Percentiles rank a stretch among this genome's conserved stretches.
Evolutionary conservation across 768 basidiomycete genomes (phyloP).

Genomic region (Lactarius deliciosus): DNA sequence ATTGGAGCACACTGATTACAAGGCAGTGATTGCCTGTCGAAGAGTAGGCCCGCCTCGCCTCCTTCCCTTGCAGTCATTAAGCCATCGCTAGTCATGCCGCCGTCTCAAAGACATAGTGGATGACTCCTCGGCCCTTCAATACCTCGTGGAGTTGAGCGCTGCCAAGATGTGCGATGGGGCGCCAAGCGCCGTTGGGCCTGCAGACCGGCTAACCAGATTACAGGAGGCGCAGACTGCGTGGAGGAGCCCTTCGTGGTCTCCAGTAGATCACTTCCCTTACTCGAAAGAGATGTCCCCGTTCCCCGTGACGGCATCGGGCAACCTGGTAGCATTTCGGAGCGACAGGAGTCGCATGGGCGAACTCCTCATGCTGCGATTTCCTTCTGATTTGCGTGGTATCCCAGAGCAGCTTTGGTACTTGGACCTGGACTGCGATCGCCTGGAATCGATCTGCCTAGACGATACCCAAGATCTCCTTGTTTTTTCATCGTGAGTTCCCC

Average conservation of each 20-base stretch:
- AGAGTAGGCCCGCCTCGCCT: slow-evolving; percentile 3
- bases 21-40: slow-evolving; percentile 15
- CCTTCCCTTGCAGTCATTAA: not conserved
- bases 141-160: slow-evolving; percentile 8
- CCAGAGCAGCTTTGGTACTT: slow-evolving; percentile 7
- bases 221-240: not conserved
- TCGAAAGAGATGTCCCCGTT: not conserved
- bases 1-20: slow-evolving; percentile 10
- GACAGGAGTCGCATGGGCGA: not conserved
- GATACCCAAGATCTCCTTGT: slow-evolving; percentile 19
- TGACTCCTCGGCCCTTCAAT: slow-evolving; percentile 1
- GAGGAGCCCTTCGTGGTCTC: slow-evolving; percentile 7
- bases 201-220: not conserved
- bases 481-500: slow-evolving; percentile 2
- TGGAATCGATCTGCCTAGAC: not conserved
- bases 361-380: slow-evolving; percentile 13
- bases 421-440: not conserved
- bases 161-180: slow-evolving; percentile 13
- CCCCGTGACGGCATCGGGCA: slow-evolving; percentile 5
- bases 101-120: slow-evolving; percentile 11
- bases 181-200: not conserved
- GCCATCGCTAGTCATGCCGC: slow-evolving; percentile 8
- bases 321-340: slow-evolving; percentile 14
- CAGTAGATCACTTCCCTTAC: slow-evolving; percentile 6
- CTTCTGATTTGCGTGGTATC: slow-evolving; percentile 13